Evolutionary conservation across 129 eudicot genomes (phyloP).

Genomic region (Lactuca sativa): DNA sequence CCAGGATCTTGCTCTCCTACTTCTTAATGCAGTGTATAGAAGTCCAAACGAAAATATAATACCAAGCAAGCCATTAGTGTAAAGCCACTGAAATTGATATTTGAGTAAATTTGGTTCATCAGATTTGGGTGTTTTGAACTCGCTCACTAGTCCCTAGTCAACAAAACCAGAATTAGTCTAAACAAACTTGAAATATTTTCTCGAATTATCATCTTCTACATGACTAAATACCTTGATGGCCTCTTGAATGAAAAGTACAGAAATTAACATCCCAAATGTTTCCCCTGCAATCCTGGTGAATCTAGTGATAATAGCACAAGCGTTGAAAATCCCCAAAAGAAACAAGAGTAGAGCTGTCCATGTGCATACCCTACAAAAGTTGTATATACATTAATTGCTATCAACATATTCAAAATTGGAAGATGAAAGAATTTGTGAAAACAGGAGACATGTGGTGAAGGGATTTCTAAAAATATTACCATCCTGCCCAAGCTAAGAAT

Average conservation of each 20-base stretch:
- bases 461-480: conserved; percentile 29
- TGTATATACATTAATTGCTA: conserved; percentile 2
- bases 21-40: conserved; percentile 51
- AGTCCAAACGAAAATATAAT: conserved; percentile 53
- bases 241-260: conserved; percentile 68
- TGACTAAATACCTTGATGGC: conserved; percentile 52
- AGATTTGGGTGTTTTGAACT: conserved; percentile 46
- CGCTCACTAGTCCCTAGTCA: conserved; percentile 49
- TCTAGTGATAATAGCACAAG: conserved; percentile 47
- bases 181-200: not conserved
- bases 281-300: conserved; percentile 68
- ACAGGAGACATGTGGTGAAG: not conserved
- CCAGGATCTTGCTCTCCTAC: conserved; percentile 64
- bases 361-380: conserved; percentile 52
- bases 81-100: conserved; percentile 54
- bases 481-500: conserved; percentile 72
- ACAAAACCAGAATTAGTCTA: not conserved
- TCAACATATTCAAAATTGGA: not conserved
- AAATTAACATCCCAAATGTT: conserved; percentile 62
- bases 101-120: conserved; percentile 22
- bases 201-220: not conserved
- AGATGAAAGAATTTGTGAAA: not conserved
- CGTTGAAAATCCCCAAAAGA: conserved; percentile 53
- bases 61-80: conserved; percentile 52
- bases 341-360: conserved; percentile 59